phyloP scores from a whole-genome alignment of 768 basidiomycete genomes.

The Boletus rubropictus region DNA sequence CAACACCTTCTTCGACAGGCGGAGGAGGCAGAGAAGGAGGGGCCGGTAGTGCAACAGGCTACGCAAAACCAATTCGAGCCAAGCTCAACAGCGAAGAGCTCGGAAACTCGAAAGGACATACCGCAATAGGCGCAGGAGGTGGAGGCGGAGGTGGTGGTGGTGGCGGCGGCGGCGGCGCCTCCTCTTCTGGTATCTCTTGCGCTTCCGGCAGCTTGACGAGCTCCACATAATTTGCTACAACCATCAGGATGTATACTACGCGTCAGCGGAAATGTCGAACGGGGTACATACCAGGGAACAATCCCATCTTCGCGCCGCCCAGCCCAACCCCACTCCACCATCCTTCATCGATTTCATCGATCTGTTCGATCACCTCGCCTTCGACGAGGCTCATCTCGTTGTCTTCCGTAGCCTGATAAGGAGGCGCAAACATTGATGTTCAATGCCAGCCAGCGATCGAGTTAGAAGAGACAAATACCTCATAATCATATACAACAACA shows the following conservation, averaged over 20 bases:
- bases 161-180: conserved; percentile 48
- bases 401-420: conserved; percentile 64
- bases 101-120: conserved; percentile 15
- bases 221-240: conserved; percentile 81
- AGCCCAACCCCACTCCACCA: conserved; percentile 86
- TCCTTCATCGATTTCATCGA: conserved; percentile 81
- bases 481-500: conserved; percentile 76
- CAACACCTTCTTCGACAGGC: conserved; percentile 52
- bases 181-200: conserved; percentile 36
- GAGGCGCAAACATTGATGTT: background rate
- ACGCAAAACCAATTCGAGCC: background rate
- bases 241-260: background rate
- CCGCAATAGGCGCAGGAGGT: conserved; percentile 37
- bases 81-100: background rate
- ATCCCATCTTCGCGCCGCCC: conserved; percentile 60
- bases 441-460: background rate
- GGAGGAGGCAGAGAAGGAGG: conserved; percentile 44
- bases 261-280: background rate
- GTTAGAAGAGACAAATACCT: conserved; percentile 34
- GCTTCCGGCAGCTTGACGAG: conserved; percentile 47
- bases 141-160: conserved; percentile 51
- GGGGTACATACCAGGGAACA: conserved; percentile 72
- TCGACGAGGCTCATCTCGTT: conserved; percentile 80
- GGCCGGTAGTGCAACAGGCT: conserved; percentile 31
- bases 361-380: conserved; percentile 75